Evolutionary conservation across 805 yeast species (phyloP).

Genomic region (Yarrowia yakushimensis): DNA sequence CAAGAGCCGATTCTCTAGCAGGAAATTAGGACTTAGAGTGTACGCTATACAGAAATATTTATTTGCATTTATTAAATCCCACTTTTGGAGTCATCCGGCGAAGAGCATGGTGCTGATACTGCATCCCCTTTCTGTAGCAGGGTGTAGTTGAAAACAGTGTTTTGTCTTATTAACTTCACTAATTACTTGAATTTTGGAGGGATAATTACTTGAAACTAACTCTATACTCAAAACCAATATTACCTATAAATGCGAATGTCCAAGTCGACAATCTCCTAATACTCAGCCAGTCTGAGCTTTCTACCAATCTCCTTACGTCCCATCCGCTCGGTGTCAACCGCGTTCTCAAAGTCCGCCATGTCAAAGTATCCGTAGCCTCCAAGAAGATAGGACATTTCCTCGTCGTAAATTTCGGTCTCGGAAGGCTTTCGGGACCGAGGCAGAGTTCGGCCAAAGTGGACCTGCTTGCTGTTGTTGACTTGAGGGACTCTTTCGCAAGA

Average conservation of each 20-base stretch:
- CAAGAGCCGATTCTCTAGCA: neutral
- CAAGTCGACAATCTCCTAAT: slow-evolving; percentile 36
- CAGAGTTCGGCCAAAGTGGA: slow-evolving; percentile 22
- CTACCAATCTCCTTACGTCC: slow-evolving; percentile 58
- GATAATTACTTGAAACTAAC: too few relatives aligned
- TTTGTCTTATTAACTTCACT: too few relatives aligned
- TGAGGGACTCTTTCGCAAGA: slow-evolving; percentile 28
- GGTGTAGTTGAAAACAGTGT: too few relatives aligned
- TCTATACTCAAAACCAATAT: neutral
- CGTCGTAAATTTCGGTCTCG: slow-evolving; percentile 29
- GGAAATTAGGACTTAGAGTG: neutral
- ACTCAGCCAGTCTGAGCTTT: slow-evolving; percentile 61
- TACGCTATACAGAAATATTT: neutral
- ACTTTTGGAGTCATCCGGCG: too few relatives aligned
- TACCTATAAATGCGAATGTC: slow-evolving; percentile 3
- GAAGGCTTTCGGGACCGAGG: slow-evolving; percentile 9
- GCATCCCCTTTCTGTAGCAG: too few relatives aligned
- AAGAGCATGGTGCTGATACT: too few relatives aligned
- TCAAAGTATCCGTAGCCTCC: slow-evolving; percentile 91
- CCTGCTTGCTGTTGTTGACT: neutral
- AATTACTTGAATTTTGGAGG: neutral
- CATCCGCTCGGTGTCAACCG: slow-evolving; percentile 39
- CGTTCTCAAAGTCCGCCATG: slow-evolving; percentile 64
- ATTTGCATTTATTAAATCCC: neutral
- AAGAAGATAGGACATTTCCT: slow-evolving; percentile 43